Evolutionary conservation across 768 basidiomycete genomes (phyloP).

Genomic region (Lyophyllum semitale): DNA sequence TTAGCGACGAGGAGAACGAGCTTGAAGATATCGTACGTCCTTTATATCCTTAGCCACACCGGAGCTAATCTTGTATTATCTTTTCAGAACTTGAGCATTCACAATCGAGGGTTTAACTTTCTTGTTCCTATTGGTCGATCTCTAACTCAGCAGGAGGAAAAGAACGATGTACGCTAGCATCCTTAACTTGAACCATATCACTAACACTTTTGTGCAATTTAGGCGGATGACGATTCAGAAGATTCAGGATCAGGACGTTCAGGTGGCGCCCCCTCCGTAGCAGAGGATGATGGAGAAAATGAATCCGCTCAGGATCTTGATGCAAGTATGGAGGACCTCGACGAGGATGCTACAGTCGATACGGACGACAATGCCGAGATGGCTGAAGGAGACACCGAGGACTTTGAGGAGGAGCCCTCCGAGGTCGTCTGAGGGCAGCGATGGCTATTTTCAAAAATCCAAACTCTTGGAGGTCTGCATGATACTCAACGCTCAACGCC

Average conservation of each 20-base stretch:
- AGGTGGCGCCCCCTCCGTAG: constrained; percentile 40
- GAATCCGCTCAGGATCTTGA: constrained; percentile 57
- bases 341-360: constrained; percentile 48
- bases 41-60: background rate
- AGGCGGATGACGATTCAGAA: constrained; percentile 54
- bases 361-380: constrained; percentile 44
- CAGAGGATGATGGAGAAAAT: constrained; percentile 52
- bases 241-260: constrained; percentile 45
- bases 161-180: constrained; percentile 67
- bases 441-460: background rate
- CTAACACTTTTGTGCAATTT: constrained; percentile 6
- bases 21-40: constrained; percentile 66
- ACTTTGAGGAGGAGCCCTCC: constrained; percentile 50
- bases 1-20: constrained; percentile 83
- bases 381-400: constrained; percentile 51
- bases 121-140: constrained; percentile 74
- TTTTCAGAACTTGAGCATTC: constrained; percentile 56
- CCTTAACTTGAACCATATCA: background rate
- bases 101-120: constrained; percentile 66
- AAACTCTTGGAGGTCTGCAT: background rate
- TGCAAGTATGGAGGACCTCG: constrained; percentile 61
- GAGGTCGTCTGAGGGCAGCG: constrained; percentile 24
- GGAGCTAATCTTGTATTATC: constrained; percentile 6
- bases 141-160: constrained; percentile 79
- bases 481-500: background rate